Percentiles rank a stretch among this genome's conserved stretches.
These are phyloP conservation scores for Pseudonitzschia pungens DNA, from an alignment of 108 stramenopile species.

Conservation along the genomic window DNA sequence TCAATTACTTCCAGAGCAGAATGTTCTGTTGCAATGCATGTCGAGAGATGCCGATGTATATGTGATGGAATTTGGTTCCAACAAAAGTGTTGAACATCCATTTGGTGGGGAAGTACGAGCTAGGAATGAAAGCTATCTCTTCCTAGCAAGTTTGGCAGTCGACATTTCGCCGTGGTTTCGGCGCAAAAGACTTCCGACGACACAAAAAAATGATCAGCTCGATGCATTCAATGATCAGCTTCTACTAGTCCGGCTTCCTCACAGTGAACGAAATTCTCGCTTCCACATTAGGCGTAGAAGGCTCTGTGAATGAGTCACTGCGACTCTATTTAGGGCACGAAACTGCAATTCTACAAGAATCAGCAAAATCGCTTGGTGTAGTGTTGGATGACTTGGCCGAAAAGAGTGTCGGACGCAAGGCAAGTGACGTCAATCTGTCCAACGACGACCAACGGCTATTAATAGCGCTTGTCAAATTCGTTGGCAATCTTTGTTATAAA, in stretches of 20 bases:
- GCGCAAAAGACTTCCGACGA: neutral
- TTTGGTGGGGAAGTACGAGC: slow-evolving; percentile 41
- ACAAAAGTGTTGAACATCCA: slow-evolving; percentile 29
- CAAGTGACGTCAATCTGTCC: slow-evolving; percentile 54
- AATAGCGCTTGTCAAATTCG: slow-evolving; percentile 57
- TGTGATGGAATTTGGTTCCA: neutral
- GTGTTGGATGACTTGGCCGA: slow-evolving; percentile 57
- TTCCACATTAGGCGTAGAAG: slow-evolving; percentile 44
- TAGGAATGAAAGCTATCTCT: slow-evolving; percentile 34
- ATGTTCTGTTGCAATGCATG: slow-evolving; percentile 69
- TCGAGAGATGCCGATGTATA: slow-evolving; percentile 40
- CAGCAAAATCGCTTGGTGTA: slow-evolving; percentile 45
- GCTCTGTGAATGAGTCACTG: slow-evolving; percentile 17
- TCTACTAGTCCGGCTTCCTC: slow-evolving; percentile 38
- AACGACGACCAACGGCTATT: slow-evolving; percentile 59
- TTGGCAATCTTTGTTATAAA: slow-evolving; percentile 71
- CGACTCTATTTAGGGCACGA: slow-evolving; percentile 53
- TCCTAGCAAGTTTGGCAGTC: slow-evolving; percentile 42
- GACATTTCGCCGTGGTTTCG: neutral
- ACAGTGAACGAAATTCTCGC: slow-evolving; percentile 66
- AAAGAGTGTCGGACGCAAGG: slow-evolving; percentile 44
- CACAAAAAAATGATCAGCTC: neutral
- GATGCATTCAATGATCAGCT: slow-evolving; percentile 42
- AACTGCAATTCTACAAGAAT: slow-evolving; percentile 43
- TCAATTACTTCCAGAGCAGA: slow-evolving; percentile 66